Base-by-base conservation (phyloP, 163 green algal species). In the Trebouxiophyceae sp. region DNA sequence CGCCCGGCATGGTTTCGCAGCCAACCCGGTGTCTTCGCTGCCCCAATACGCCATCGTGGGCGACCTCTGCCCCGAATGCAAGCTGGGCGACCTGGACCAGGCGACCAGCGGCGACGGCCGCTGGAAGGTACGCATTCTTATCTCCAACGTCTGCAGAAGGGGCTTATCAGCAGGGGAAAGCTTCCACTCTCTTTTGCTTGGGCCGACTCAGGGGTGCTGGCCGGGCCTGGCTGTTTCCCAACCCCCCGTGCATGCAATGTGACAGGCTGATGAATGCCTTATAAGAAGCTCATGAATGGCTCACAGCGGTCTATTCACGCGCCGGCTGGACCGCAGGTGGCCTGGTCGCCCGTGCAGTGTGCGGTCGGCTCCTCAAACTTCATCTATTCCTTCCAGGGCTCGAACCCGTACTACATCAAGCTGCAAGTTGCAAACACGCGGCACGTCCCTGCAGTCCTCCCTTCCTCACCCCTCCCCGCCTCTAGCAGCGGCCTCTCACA, bases 341-440 rank as follows among this genome's bases (percentile, higher is more conserved):
- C 5, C 33, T 67, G 66, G 66, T 32, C 59, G 47, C 65, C 65
- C n/a, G 70, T 77, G 59, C 70, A 77, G 55, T 77, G 70, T 56
- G 28, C 57, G 22, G 65, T 72, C 2, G 65, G 60, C 19, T 26
- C 3, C 44, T 57, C 60, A 30, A 24, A 27, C 4, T 69, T 72
- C 33, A 6, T 57, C 7, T 77, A 77, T 54, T 63, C 60, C 54
- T 77, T 77, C 56, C 54, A 66, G 56, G 65, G 59, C 22, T 67
- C 60, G 20, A 69, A 67, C 33, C 34, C 33, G 19, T 63, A 59
- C 46, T 77, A 72, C 55, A 62, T 72, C 44, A 77, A 77, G 54
- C 50, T 77, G 60, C 39, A 60, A 23, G 46, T 77, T 27, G 44
- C 70, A 31, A 77, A 77, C 45, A 67, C 65, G 7, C 68, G 61